These are phyloP conservation scores for Candida sphagnicola DNA, from an alignment of 805 yeast genomes.

Conservation along the genomic window DNA sequence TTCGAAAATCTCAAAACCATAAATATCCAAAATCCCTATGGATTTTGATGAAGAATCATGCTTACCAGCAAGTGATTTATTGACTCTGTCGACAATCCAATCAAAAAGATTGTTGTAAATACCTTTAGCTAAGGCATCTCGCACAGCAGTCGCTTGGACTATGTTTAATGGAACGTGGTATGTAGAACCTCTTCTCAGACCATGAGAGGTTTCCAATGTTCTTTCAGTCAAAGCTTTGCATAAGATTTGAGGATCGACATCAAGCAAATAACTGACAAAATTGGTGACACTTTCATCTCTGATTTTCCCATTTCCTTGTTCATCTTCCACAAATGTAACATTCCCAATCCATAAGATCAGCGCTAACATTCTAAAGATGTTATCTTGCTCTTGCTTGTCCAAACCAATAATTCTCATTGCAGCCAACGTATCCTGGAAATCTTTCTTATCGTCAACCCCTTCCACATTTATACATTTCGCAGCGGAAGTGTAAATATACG, in stretches of 20 bases:
- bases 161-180: conserved; percentile 91
- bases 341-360: conserved; percentile 94
- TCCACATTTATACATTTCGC: conserved; percentile 84
- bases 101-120: conserved; percentile 89
- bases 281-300: conserved; percentile 88
- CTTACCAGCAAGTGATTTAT: conserved; percentile 57
- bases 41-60: conserved; percentile 49
- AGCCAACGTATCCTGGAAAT: conserved; percentile 71
- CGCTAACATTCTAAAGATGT: conserved; percentile 80
- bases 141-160: conserved; percentile 91
- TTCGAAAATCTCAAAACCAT: conserved; percentile 94
- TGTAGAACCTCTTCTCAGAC: conserved; percentile 85
- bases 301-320: conserved; percentile 77
- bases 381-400: conserved; percentile 78
- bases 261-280: conserved; percentile 87
- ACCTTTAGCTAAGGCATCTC: conserved; percentile 94
- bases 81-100: conserved; percentile 93
- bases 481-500: conserved; percentile 82
- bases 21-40: conserved; percentile 91
- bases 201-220: conserved; percentile 85
- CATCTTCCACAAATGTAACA: conserved; percentile 78
- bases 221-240: conserved; percentile 71
- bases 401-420: conserved; percentile 92
- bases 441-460: conserved; percentile 78
- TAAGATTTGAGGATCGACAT: conserved; percentile 67